Evolutionary conservation across 2,329 filamentous ascomycete genomes (phyloP).

Genomic region (Myriosclerotinia curreyana): DNA sequence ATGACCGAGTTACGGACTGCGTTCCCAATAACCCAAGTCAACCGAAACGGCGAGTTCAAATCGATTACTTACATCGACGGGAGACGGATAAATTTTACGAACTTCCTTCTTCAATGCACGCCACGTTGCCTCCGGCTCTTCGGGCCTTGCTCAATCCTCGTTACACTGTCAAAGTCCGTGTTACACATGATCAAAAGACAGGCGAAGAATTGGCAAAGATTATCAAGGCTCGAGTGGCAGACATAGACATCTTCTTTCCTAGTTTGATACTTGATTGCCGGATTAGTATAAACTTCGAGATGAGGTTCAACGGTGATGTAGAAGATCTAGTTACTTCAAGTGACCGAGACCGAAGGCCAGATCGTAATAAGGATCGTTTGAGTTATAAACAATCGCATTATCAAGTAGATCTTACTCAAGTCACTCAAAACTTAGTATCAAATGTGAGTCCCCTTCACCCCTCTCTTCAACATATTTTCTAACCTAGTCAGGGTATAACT

Average conservation of each 20-base stretch:
- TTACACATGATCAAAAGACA: conserved; percentile 74
- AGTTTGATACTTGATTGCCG: conserved; percentile 79
- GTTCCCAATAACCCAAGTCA: conserved; percentile 49
- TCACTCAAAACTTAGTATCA: conserved; percentile 68
- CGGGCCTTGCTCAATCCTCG: conserved; percentile 57
- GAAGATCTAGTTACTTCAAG: conserved; percentile 48
- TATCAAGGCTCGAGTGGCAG: conserved; percentile 83
- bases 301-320: conserved; percentile 72
- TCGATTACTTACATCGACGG: conserved; percentile 77
- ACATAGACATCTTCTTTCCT: conserved; percentile 85
- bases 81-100: conserved; percentile 85
- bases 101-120: conserved; percentile 58
- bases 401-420: conserved; percentile 90
- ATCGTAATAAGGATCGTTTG: conserved; percentile 83
- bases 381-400: conserved; percentile 87
- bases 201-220: conserved; percentile 73
- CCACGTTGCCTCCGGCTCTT: conserved; percentile 62
- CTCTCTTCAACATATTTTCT: background rate
- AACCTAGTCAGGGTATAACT: conserved; percentile 29
- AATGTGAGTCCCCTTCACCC: conserved; percentile 35
- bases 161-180: conserved; percentile 61
- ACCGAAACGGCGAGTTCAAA: conserved; percentile 51
- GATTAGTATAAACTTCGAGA: conserved; percentile 92
- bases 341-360: conserved; percentile 45
- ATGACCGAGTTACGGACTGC: conserved; percentile 60